Percentiles rank a stretch among this genome's conserved stretches.
phyloP scores from a whole-genome alignment of 169 alveolate species.

The Plasmodium gonderi region DNA sequence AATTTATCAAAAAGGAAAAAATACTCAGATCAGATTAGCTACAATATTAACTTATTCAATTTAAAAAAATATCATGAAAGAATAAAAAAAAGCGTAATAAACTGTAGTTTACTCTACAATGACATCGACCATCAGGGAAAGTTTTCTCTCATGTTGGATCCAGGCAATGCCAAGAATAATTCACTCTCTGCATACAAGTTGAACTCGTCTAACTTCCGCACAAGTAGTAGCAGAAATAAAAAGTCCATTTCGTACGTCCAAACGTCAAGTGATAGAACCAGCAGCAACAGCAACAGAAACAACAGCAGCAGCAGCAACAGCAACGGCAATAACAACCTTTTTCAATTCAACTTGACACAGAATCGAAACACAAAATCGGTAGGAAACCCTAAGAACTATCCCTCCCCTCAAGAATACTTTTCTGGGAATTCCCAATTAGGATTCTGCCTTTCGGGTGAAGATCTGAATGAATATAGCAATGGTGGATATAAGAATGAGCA shows the following conservation, averaged over 20 bases:
- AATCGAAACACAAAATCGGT: neutral
- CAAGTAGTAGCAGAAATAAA: neutral
- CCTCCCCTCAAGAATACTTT: neutral
- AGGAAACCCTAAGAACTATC: neutral
- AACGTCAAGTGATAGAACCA: constrained; percentile 5
- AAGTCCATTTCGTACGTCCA: constrained; percentile 10
- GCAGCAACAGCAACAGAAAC: neutral
- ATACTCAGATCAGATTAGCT: constrained; percentile 46
- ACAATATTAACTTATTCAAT: constrained; percentile 12
- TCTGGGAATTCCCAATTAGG: neutral
- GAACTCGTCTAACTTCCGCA: neutral
- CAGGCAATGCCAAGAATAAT: neutral
- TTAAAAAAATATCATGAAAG: constrained; percentile 45
- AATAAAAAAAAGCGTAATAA: constrained; percentile 16
- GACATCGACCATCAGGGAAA: neutral
- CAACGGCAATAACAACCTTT: neutral
- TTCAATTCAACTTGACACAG: neutral
- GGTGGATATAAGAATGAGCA: too few species aligned
- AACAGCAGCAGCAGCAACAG: neutral
- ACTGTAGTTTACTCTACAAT: constrained; percentile 23
- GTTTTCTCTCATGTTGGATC: neutral
- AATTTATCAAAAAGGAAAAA: constrained; percentile 34
- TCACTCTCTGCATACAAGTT: neutral
- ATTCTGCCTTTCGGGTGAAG: too few species aligned
- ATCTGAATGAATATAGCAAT: too few species aligned